A percentile compares a stretch with the other conserved stretches of the same genome.
These are phyloP conservation scores for Stephania cephalantha DNA, from an alignment of 164 flowering plant species.

Conservation along the genomic window DNA sequence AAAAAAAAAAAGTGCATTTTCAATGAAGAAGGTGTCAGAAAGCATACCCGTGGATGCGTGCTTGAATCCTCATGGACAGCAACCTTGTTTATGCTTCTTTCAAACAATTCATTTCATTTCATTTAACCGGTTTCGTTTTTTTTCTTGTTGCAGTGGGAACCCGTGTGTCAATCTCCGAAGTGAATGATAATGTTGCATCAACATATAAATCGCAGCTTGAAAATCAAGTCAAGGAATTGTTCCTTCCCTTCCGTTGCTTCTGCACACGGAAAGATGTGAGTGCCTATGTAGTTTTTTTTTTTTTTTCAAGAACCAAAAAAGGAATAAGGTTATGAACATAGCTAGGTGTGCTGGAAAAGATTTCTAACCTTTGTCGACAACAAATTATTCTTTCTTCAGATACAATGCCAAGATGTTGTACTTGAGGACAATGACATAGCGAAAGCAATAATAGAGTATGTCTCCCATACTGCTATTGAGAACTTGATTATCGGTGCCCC, in stretches of 20 bases:
- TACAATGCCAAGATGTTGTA: slow-evolving; percentile 50
- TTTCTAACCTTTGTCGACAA: slow-evolving; percentile 5
- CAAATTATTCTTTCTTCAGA: slow-evolving; percentile 25
- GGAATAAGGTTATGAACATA: not conserved
- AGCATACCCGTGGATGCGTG: not conserved
- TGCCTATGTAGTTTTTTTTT: slow-evolving; percentile 1
- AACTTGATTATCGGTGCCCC: slow-evolving; percentile 57
- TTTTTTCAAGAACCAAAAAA: not conserved
- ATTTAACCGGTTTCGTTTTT: not conserved
- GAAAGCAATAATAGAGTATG: slow-evolving; percentile 60
- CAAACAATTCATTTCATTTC: not conserved
- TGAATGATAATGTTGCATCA: slow-evolving; percentile 7
- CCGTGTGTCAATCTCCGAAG: slow-evolving; percentile 13
- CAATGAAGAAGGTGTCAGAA: not conserved
- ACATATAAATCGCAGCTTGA: slow-evolving; percentile 14
- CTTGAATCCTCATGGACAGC: not conserved
- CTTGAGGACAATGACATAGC: slow-evolving; percentile 49
- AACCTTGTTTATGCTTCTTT: not conserved
- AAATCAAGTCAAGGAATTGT: slow-evolving; percentile 29
- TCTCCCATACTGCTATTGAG: slow-evolving; percentile 46
- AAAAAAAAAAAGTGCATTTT: not conserved
- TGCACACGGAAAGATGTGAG: slow-evolving; percentile 54
- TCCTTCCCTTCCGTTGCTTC: slow-evolving; percentile 47
- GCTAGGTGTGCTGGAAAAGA: not conserved
- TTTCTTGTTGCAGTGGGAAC: slow-evolving; percentile 29